These are phyloP conservation scores for Alternaria viburni DNA, from an alignment of 2,329 filamentous ascomycete genomes.

Conservation along the genomic window DNA sequence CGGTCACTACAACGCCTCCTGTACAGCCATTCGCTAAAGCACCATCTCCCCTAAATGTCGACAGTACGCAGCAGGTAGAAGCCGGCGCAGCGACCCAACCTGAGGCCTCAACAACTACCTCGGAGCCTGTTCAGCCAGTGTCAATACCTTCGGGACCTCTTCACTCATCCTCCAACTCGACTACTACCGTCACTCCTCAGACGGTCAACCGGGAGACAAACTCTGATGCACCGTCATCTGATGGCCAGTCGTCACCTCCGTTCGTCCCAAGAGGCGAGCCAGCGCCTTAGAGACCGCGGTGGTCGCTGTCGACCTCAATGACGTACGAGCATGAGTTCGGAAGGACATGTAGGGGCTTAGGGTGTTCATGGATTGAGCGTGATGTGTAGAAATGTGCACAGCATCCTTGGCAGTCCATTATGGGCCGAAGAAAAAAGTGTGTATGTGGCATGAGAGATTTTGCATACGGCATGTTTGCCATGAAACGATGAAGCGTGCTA, in stretches of 20 bases:
- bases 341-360: not conserved
- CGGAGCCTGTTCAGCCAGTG: not conserved
- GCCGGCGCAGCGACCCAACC: not conserved
- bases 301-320: not conserved
- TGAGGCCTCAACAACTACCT: not conserved
- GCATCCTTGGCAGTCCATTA: not conserved
- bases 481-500: not conserved
- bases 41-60: not conserved
- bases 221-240: not conserved
- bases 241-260: not conserved
- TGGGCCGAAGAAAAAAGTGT: not conserved
- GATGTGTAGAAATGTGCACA: not conserved
- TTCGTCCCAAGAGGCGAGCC: not conserved
- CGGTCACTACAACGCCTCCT: not conserved
- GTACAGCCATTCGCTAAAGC: not conserved
- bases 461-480: not conserved
- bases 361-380: not conserved
- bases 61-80: not conserved
- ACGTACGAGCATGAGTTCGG: not conserved
- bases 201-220: not conserved
- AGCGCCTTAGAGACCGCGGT: not conserved
- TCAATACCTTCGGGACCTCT: constrained; percentile 3
- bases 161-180: constrained; percentile 11
- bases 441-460: not conserved
- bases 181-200: constrained; percentile 13